Percentiles rank a stretch among this genome's conserved stretches.
phyloP scores from a whole-genome alignment of 2,329 filamentous ascomycete species.

The Pseudogymnoascus sp. region DNA sequence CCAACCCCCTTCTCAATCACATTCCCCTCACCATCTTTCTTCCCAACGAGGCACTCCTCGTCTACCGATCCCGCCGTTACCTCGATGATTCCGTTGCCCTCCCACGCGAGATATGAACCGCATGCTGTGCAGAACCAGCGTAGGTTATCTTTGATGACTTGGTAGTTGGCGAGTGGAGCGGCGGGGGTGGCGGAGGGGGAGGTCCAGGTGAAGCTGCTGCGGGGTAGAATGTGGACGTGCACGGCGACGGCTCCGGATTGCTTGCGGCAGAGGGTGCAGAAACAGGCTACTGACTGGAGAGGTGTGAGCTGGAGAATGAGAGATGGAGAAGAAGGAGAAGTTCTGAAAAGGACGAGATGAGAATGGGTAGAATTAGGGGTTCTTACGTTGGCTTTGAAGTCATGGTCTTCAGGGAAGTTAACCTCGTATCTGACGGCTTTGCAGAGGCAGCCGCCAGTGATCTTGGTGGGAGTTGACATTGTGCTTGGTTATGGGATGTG shows the following conservation, averaged over 20 bases:
- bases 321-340: background rate
- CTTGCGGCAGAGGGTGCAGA: slow-evolving; percentile 48
- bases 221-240: slow-evolving; percentile 32
- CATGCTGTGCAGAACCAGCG: slow-evolving; percentile 42
- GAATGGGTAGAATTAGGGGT: slow-evolving; percentile 1
- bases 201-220: slow-evolving; percentile 28
- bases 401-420: slow-evolving; percentile 36
- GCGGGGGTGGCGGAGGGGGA: slow-evolving; percentile 28
- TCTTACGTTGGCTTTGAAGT: slow-evolving; percentile 32
- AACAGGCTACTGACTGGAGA: slow-evolving; percentile 38
- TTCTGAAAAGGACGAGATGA: background rate
- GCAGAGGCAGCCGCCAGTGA: slow-evolving; percentile 46
- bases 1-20: background rate
- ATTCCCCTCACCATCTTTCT: slow-evolving; percentile 11
- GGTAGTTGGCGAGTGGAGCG: slow-evolving; percentile 28
- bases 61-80: slow-evolving; percentile 39
- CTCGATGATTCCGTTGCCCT: slow-evolving; percentile 21
- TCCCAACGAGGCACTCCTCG: slow-evolving; percentile 31
- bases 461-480: slow-evolving; percentile 25
- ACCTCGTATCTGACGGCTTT: slow-evolving; percentile 40
- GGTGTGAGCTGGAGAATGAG: background rate
- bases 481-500: background rate
- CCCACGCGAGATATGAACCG: slow-evolving; percentile 42
- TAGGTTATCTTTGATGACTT: slow-evolving; percentile 31
- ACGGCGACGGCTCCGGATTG: slow-evolving; percentile 40